Evolutionary conservation across 78 protist genomes (phyloP), one percentile per base, ranked within the genome.

Genomic region (Pelomyxa schiedti): DNA sequence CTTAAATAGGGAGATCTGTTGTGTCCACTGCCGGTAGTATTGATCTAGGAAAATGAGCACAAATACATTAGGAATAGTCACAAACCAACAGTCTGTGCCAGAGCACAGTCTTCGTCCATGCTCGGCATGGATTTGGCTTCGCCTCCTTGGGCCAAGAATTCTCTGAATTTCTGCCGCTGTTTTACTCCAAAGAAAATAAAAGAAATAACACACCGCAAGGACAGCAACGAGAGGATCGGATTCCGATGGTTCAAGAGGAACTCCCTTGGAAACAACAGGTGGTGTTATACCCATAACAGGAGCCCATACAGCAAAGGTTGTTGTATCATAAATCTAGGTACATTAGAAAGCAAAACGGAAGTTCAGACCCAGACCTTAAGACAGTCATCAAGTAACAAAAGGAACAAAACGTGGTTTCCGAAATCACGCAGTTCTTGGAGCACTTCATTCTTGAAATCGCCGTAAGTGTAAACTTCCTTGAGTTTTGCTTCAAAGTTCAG

Each of bases 401-500:
- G 29, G 24, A 91, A 39, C 5, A 72, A 66, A 28, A 91, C 3
- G 26, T 52, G 30, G 73, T 91, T 91, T 35, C 95, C 95, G 29
- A 91, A 39, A 42, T 80, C 88, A n/a, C 94, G 64, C 76, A 91
- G 90, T 35, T 39, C 29, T 41, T 90, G 92, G 5, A 91, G 26
- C 37, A 91, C 95, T 29, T 83, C 90, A n/a, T 89, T 66, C 66
- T 84, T 69, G 7, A 92, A 42, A 53, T 88, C 92, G 3, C 76
- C 83, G 67, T 91, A 90, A 29, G 53, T 53, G 30, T 74, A 39
- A 71, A 90, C 71, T 28, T 69, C 88, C 32, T 42, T 36, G 8
- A 91, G 68, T 70, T 76, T 74, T 24, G 75, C 26, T 47, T 83
- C 81, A 82, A 72, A 91, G 77, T 58, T 90, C 70, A 82, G 83